Evolutionary conservation across 2,329 filamentous ascomycete species (phyloP).

Genomic region (Fusarium duplospermum): DNA sequence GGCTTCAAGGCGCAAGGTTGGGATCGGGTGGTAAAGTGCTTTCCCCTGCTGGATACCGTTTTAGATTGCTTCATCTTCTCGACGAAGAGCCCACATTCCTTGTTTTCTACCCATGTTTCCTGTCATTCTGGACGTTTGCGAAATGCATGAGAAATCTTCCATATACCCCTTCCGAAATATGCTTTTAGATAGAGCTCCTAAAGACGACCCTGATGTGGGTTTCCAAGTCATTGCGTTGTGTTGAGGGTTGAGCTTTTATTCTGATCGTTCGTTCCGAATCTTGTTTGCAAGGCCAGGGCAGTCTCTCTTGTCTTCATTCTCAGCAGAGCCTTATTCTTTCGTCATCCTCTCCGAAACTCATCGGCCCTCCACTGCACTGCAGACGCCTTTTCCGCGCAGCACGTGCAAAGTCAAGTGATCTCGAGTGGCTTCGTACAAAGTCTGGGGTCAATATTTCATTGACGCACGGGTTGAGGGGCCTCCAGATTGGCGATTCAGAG

Average conservation of each 20-base stretch:
- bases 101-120: constrained; percentile 19
- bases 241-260: not conserved
- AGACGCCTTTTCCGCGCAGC: not conserved
- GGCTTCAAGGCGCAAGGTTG: constrained; percentile 16
- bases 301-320: not conserved
- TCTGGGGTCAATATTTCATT: constrained; percentile 26
- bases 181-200: constrained; percentile 19
- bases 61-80: constrained; percentile 51
- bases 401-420: constrained; percentile 40
- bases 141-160: constrained; percentile 28
- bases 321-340: not conserved
- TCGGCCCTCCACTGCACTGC: not conserved
- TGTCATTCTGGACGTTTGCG: constrained; percentile 16
- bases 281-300: not conserved
- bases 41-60: constrained; percentile 26
- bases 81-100: constrained; percentile 46
- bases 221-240: not conserved
- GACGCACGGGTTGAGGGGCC: constrained; percentile 36
- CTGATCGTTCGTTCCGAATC: not conserved
- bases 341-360: not conserved
- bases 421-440: constrained; percentile 27
- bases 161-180: constrained; percentile 40
- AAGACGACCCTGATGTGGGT: constrained; percentile 13
- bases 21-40: constrained; percentile 4
- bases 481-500: constrained; percentile 39